Percentiles rank a stretch among this genome's conserved stretches.
Evolutionary conservation across 1,139 yeast species (phyloP).

Genomic region (Geotrichum reessii): DNA sequence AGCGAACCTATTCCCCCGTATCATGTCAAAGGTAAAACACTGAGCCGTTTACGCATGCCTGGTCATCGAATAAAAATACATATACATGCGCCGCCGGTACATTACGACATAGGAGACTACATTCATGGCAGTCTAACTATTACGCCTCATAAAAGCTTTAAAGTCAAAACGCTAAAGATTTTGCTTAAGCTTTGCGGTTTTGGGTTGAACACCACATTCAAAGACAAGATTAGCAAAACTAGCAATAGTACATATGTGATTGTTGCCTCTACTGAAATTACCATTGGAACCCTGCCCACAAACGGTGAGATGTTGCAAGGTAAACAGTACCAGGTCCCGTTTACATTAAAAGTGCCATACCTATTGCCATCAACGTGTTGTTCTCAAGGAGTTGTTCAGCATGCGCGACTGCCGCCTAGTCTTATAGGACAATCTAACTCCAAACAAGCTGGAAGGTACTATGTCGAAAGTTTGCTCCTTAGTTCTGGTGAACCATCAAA

Average conservation of each 20-base stretch:
- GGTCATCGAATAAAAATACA: not conserved
- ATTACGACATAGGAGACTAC: not conserved
- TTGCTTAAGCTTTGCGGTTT: not conserved
- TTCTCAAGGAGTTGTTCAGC: not conserved
- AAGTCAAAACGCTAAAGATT: not conserved
- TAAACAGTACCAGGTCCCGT: not conserved
- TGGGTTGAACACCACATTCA: not conserved
- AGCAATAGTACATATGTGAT: not conserved
- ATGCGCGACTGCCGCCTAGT: not conserved
- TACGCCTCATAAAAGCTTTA: not conserved
- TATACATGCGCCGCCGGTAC: not conserved
- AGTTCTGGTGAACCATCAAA: not conserved
- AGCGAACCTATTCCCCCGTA: not conserved
- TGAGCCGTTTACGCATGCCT: not conserved
- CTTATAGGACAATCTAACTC: not conserved
- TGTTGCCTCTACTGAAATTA: not conserved
- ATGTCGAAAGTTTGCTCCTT: not conserved
- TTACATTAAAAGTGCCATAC: not conserved
- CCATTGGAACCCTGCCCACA: not conserved
- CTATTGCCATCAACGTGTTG: not conserved
- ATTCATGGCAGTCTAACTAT: not conserved
- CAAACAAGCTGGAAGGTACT: not conserved
- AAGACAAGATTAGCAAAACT: not conserved
- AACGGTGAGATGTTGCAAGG: not conserved
- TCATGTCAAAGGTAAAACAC: not conserved